phyloP scores from a whole-genome alignment of 352 stramenopile species.

The Phytophthora podocarpi region DNA sequence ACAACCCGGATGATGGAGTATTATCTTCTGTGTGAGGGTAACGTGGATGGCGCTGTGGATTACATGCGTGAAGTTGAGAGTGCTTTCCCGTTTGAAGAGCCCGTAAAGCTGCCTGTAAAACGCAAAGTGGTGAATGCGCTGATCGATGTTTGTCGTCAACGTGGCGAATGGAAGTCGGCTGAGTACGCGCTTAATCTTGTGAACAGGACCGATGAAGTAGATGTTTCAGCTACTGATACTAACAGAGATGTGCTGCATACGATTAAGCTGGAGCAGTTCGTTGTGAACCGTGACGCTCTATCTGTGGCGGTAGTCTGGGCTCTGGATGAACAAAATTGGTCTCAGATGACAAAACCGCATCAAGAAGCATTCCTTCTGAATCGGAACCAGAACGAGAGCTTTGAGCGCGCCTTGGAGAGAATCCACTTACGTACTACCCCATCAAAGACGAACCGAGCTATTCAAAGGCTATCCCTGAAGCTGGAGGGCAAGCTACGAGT shows the following conservation, averaged over 20 bases:
- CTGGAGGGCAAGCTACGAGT: conserved; percentile 34
- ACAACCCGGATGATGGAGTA: conserved; percentile 50
- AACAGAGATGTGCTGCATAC: conserved; percentile 7
- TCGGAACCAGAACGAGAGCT: conserved; percentile 27
- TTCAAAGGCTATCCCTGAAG: conserved; percentile 30
- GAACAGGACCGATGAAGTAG: neutral
- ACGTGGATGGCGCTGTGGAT: conserved; percentile 24
- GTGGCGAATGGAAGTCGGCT: conserved; percentile 44
- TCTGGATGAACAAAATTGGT: conserved; percentile 24
- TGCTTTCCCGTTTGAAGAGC: conserved; percentile 4
- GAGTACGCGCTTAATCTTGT: conserved; percentile 18
- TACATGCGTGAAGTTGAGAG: conserved; percentile 35
- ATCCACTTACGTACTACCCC: neutral
- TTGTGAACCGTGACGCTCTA: conserved; percentile 25
- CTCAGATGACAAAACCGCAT: conserved; percentile 18
- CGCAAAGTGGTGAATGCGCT: conserved; percentile 43
- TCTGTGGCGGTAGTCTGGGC: conserved; percentile 29
- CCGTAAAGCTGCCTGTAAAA: conserved; percentile 18
- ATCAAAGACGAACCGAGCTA: conserved; percentile 1
- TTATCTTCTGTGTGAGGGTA: conserved; percentile 48
- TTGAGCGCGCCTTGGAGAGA: conserved; percentile 26
- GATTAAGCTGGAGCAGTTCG: conserved; percentile 11
- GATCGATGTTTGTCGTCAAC: conserved; percentile 57
- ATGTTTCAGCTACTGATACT: neutral
- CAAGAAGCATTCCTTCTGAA: conserved; percentile 22